Conservation (phyloP, 306 rosid genomes). For the peach (Prunus persica) region Prunus_persica_NCBIv2 NC_034016.1:20572501-20573000, state of each 20-base stretch:
- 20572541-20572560: too few relatives aligned
- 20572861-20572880: neutral
- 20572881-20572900: neutral
- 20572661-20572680: too few relatives aligned
- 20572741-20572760: neutral
- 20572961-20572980: neutral
- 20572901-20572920: neutral
- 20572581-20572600: too few relatives aligned
- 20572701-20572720: neutral
- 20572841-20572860: neutral
- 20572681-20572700: neutral
- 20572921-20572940: neutral
- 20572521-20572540: too few relatives aligned
- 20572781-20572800: neutral
- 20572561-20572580: too few relatives aligned
- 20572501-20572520: too few relatives aligned
- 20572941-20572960: neutral
- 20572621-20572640: too few relatives aligned
- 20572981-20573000: slow-evolving; percentile 14
- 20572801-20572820: slow-evolving; percentile 3
- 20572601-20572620: too few relatives aligned
- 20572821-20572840: neutral
- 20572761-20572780: neutral
- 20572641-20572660: neutral
- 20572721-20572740: neutral